Base-by-base conservation (phyloP, 192 early-diverging fungal species). In the Funneliformis mosseae region DNA sequence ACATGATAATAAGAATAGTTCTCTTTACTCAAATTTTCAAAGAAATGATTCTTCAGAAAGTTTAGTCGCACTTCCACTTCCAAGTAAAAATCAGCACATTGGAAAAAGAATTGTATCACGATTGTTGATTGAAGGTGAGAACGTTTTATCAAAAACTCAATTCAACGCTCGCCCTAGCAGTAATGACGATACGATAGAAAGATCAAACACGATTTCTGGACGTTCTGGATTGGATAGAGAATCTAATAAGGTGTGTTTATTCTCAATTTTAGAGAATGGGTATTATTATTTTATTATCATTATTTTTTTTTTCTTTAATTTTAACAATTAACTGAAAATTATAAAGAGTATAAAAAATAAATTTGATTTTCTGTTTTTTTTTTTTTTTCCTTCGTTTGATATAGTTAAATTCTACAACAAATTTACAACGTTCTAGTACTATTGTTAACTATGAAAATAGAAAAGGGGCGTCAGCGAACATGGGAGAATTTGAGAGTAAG, bases 401-500 rank as follows among this genome's bases (percentile, higher is more conserved):
- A n/a, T n/a, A 55, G 50, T 18, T 18, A 21, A 4, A 55, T 21
- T 2, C 0, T 21, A n/a, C 14, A 55, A 33, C 33, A 33, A 33
- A 5, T 8, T 55, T 55, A 55, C 14, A 21, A 55, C 50, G 50
- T 55, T 6, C 21, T 16, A n/a, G 18, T 55, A 55, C 50, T 18
- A 5, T n/a, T 16, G 50, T 55, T 18, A 55, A 55, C 18, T 55
- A 55, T 55, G 50, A 55, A 21, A 55, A 55, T 55, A 14, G 50
- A 55, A 4, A n/a, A 4, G 16, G 1, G 0, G 0, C 45, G 10
- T 73, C 74, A 63, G 74, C 39, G 6, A 38, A 28, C 11, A 14
- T 12, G 38, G 74, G 74, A n/a, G 74, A 76, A 76, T 62, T 76
- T 39, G 60, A 63, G 60, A 14, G 28, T 42, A 76, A 76, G 41